These are phyloP conservation scores for Syzygium grande DNA, from an alignment of 345 rosid species.

Conservation along the genomic window DNA sequence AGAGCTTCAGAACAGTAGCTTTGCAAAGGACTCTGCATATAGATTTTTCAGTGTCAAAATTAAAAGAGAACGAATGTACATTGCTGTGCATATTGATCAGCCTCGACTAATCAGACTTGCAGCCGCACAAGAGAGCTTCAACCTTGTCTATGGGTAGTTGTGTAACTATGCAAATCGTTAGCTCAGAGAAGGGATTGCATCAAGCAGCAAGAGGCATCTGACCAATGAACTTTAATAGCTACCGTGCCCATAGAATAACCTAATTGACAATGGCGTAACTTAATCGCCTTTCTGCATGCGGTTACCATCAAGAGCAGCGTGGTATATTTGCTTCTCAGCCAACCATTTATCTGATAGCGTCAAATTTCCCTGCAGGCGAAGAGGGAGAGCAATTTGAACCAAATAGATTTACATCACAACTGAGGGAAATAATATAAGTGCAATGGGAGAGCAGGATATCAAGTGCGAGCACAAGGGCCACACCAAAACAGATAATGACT, in stretches of 20 bases:
- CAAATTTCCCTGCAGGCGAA: conserved; percentile 64
- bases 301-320: conserved; percentile 88
- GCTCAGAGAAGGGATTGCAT: background rate
- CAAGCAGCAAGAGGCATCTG: background rate
- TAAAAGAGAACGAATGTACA: background rate
- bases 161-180: background rate
- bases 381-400: background rate
- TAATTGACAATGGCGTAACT: background rate
- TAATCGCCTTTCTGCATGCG: conserved; percentile 62
- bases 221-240: background rate
- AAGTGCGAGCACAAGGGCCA: background rate
- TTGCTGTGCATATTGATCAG: background rate
- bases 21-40: background rate
- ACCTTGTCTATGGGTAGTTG: background rate
- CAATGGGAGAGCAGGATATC: background rate
- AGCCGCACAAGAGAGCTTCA: background rate
- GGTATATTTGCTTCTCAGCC: conserved; percentile 88
- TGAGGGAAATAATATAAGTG: background rate
- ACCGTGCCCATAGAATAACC: background rate
- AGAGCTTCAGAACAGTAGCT: background rate
- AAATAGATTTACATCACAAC: background rate
- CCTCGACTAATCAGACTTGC: background rate
- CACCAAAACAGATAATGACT: too few species aligned
- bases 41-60: too few species aligned
- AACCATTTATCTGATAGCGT: conserved; percentile 66